Evolutionary conservation across 495 filamentous ascomycete species (phyloP), one percentile per base, ranked within the genome.

Genomic region (Peziza echinospora): DNA sequence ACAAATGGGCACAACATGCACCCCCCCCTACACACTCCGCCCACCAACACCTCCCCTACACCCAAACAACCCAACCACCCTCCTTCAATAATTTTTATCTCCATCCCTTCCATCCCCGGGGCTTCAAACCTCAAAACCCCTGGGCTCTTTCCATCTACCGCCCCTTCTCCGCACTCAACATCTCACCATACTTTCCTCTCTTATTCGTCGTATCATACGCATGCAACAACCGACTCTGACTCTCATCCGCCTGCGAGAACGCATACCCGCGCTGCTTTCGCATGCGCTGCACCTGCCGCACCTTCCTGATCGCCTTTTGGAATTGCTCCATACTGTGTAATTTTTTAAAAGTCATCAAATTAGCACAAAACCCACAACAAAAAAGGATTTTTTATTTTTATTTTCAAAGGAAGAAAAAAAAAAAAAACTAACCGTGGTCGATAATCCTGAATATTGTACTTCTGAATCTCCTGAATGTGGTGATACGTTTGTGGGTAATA

Each of bases 371-470:
- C 37, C 24, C 34, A 41, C 25, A 50, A 25, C 28, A 23, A 47
- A 9, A 25, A 47, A 50, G 48, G 53, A 40, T 37, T 13, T 37
- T 37, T 5, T 39, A 21, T 16, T 26, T 6, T 28, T 26, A 22
- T 19, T 39, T 17, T 26, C 5, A 24, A 8, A 47, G 16, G 41
- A 21, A 26, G 11, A 17, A 30, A 37, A n/a, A 46, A n/a, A 17
- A 30, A 37, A n/a, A 46, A 45, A 52, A 57, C 65, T 46, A 72
- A 80, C 72, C 87, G 69, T 37, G 89, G 89, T 50, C 91, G 72
- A 62, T 99, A 99, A 66, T 99, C 91, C 63, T 96, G 91, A 46
- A 99, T 91, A 56, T 99, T 99, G 66, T 93, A 99, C 64, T 99
- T 99, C 63, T 99, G 91, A 52, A 99, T 99, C 65, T 99, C 91